A percentile compares a stretch with the other conserved stretches of the same genome.
phyloP scores from a whole-genome alignment of 495 filamentous ascomycete genomes.

The Rhypophila decipiens region DNA sequence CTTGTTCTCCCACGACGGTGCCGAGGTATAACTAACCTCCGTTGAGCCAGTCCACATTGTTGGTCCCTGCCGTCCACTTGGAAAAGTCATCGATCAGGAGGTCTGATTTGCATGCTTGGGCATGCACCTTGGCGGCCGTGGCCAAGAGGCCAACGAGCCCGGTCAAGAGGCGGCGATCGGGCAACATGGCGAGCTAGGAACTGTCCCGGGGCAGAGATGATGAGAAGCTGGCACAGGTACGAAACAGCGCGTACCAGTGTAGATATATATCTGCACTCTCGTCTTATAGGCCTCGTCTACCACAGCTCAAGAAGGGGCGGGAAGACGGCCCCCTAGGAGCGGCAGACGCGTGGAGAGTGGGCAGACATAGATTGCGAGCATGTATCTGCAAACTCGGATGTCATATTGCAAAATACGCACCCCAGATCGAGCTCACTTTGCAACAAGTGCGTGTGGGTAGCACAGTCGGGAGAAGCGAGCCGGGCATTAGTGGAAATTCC shows the following conservation, averaged over 20 bases:
- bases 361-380: slow-evolving; percentile 9
- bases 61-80: slow-evolving; percentile 43
- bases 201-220: slow-evolving; percentile 1
- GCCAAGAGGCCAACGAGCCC: slow-evolving; percentile 21
- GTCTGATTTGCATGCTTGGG: slow-evolving; percentile 42
- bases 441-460: too few species aligned
- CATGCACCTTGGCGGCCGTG: slow-evolving; percentile 12
- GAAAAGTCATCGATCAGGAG: slow-evolving; percentile 54
- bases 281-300: not conserved
- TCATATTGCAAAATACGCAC: slow-evolving; percentile 1
- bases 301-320: not conserved
- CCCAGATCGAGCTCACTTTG: slow-evolving; percentile 10
- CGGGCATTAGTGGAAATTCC: not conserved
- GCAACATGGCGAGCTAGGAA: slow-evolving; percentile 14
- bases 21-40: slow-evolving; percentile 24
- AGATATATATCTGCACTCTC: slow-evolving; percentile 11
- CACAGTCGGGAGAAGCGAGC: slow-evolving; percentile 1
- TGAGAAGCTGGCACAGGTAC: not conserved
- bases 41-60: slow-evolving; percentile 42
- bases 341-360: slow-evolving; percentile 4
- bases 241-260: slow-evolving; percentile 3
- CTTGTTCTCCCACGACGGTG: not conserved
- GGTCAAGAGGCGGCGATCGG: slow-evolving; percentile 16
- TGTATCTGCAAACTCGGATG: slow-evolving; percentile 1
- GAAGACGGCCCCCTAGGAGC: slow-evolving; percentile 4